Percentiles rank a stretch among this genome's conserved stretches.
Conservation (phyloP, 2,329 filamentous ascomycete species). For the Neofusicoccum cordaticola region DNA sequence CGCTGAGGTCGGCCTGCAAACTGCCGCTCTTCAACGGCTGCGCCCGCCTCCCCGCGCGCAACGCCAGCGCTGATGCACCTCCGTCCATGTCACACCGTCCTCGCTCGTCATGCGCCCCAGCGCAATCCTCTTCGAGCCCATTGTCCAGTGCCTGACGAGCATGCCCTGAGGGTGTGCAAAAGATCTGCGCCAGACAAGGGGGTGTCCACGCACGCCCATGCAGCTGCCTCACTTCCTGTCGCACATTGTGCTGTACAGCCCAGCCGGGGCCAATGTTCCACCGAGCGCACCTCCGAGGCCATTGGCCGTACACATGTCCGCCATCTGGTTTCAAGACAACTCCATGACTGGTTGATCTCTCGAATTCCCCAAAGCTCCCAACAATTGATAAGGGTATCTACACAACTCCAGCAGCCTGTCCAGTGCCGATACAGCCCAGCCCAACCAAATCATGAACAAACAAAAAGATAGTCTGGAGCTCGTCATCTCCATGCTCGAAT, state of each 20-base stretch:
- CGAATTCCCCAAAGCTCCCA: neutral
- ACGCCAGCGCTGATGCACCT: too few species aligned
- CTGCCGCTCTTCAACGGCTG: neutral
- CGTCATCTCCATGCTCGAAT: neutral
- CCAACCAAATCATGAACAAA: neutral
- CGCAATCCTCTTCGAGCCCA: neutral
- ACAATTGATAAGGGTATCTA: slow-evolving; percentile 15
- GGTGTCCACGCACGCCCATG: neutral
- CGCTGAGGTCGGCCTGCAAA: neutral
- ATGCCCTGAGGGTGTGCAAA: slow-evolving; percentile 2
- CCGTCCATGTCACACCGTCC: neutral
- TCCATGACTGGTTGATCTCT: too few species aligned
- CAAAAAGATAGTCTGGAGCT: neutral
- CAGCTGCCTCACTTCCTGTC: neutral
- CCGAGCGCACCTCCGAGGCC: neutral
- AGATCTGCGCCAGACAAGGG: neutral
- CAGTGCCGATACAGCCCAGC: neutral
- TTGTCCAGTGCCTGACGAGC: neutral
- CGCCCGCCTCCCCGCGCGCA: too few species aligned
- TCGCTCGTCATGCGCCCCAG: neutral
- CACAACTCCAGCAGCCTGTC: slow-evolving; percentile 6
- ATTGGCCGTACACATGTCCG: neutral
- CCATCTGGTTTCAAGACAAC: neutral
- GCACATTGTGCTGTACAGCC: too few species aligned
- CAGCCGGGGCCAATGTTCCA: neutral